A percentile compares a stretch with the other conserved stretches of the same genome.
These are phyloP conservation scores for Jacaranda copaia DNA, from an alignment of 257 asterid genomes.

Conservation along the genomic window DNA sequence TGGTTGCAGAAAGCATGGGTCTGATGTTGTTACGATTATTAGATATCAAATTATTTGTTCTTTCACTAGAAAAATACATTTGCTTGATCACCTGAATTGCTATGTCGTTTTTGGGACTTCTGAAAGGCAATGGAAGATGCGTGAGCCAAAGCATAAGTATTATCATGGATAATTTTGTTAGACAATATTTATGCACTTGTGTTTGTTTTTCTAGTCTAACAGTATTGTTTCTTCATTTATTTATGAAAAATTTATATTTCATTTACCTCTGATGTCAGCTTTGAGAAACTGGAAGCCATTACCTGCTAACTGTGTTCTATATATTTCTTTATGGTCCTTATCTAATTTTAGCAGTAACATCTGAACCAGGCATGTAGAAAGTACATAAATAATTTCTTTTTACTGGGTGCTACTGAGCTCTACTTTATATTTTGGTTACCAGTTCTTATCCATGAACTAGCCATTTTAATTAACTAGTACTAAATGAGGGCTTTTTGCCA, in stretches of 20 bases:
- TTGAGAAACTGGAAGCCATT: conserved; percentile 7
- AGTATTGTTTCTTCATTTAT: neutral
- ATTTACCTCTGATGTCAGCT: neutral
- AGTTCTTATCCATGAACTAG: neutral
- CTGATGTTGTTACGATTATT: neutral
- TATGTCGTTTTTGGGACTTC: neutral
- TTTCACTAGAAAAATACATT: neutral
- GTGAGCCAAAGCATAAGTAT: neutral
- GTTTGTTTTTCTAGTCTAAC: conserved; percentile 4
- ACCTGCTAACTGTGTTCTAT: neutral
- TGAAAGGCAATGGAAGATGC: conserved; percentile 4
- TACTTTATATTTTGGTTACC: conserved; percentile 13
- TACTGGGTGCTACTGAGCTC: neutral
- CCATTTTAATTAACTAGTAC: neutral
- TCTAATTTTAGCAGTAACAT: neutral
- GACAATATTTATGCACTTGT: neutral
- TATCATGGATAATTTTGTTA: neutral
- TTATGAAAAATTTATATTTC: neutral
- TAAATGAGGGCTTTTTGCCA: conserved; percentile 5
- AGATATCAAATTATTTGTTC: neutral
- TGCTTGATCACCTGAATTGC: neutral
- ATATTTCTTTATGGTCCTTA: neutral
- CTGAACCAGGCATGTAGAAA: neutral
- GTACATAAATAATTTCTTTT: conserved; percentile 1
- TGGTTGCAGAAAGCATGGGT: too few relatives aligned